These are phyloP conservation scores for Chlamydomonas schloesseri DNA, from an alignment of 139 green algal genomes.

Conservation along the genomic window DNA sequence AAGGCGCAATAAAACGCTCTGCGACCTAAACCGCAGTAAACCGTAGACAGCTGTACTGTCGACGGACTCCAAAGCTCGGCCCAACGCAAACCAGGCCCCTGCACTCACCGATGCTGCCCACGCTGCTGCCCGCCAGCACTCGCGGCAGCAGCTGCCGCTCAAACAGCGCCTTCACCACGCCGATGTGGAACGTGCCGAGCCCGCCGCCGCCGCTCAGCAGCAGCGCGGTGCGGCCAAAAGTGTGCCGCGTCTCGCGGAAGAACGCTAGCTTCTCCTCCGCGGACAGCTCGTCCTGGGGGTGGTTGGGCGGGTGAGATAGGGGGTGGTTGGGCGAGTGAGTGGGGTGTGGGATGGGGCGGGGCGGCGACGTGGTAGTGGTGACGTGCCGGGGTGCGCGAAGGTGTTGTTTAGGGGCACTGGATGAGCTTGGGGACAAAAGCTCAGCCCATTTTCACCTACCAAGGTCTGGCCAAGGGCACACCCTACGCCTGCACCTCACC, in stretches of 20 bases:
- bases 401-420: too few relatives aligned
- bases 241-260: conserved; percentile 92
- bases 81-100: not conserved
- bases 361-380: too few relatives aligned
- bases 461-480: too few relatives aligned
- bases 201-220: conserved; percentile 94
- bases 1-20: too few relatives aligned
- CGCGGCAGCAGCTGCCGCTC: conserved; percentile 92
- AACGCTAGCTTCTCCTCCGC: conserved; percentile 92
- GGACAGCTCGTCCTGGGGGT: conserved; percentile 40
- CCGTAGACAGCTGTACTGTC: too few relatives aligned
- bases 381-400: too few relatives aligned
- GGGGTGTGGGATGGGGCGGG: not conserved
- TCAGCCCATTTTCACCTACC: too few relatives aligned
- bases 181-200: conserved; percentile 95
- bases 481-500: too few relatives aligned
- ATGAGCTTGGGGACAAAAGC: too few relatives aligned
- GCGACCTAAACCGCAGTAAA: too few relatives aligned
- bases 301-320: not conserved
- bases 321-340: not conserved
- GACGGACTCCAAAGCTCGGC: too few relatives aligned
- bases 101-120: conserved; percentile 82
- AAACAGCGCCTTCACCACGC: conserved; percentile 92
- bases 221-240: conserved; percentile 96
- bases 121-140: conserved; percentile 91